Evolutionary conservation across 352 stramenopile genomes (phyloP), one percentile per base, ranked within the genome.

Genomic region (Phytophthora cryptogea): DNA sequence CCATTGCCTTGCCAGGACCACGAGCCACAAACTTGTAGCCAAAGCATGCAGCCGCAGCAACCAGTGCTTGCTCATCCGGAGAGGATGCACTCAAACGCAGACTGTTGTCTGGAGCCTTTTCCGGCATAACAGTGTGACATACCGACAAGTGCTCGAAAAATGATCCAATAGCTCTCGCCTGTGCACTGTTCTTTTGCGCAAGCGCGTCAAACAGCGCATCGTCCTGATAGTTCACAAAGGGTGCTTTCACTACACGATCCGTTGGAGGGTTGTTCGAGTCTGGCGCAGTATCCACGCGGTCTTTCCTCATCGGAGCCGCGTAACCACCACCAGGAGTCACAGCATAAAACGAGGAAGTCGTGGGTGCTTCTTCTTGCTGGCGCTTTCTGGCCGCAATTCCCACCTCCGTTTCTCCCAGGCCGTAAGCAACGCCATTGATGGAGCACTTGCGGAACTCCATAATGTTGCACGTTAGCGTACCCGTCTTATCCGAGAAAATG

Each of bases 371-470:
- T 33, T 76, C 79, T 23, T 86, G 66, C 13, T 76, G 78, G 0
- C 80, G 70, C 49, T 86, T 88, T 48, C 80, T 84, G 17, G 85
- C 87, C 0, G 80, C 81, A 30, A 90, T 79, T 4, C 89, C 88
- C 4, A 96, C 80, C 59, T 96, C 86, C 0, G 89, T 96, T 52
- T 94, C 87, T 1, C 89, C 88, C 28, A 90, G 71, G 2, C 96
- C 96, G 71, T 98, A 99, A 20, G 90, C 69, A 17, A 97, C 75
- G 32, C 93, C 94, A 63, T 98, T 95, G 45, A 99, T 96, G 27
- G 90, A 96, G 67, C 92, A 98, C 53, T 97, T 95, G 44, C 97
- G 97, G 68, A 99, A 99, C 64, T 98, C 87, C 95, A 98, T 98
- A 27, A 98, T 82, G 68, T 98, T 98, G 55, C 91, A 94, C 42